Evolutionary conservation across 306 rosid genomes (phyloP).

Genomic region (Cucurbita ficifolia): DNA sequence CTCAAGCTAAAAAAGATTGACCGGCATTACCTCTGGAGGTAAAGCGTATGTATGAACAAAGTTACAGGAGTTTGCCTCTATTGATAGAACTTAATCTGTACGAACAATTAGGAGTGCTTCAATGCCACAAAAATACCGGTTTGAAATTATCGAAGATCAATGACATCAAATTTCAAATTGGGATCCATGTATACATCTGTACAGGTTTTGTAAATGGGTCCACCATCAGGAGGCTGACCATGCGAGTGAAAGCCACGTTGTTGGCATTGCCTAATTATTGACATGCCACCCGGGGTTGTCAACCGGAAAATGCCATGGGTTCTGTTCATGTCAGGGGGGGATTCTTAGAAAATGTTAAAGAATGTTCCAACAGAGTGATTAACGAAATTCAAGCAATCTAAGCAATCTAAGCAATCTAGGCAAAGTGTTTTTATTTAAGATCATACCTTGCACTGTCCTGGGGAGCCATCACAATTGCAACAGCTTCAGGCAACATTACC

Average conservation of each 20-base stretch:
- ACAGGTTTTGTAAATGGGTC: constrained; percentile 71
- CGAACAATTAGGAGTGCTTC: not conserved
- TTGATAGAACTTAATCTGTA: not conserved
- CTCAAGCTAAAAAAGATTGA: not conserved
- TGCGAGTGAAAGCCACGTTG: constrained; percentile 93
- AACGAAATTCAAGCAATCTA: not conserved
- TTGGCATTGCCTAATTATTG: constrained; percentile 74
- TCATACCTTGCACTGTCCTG: constrained; percentile 59
- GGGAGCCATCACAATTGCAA: constrained; percentile 98
- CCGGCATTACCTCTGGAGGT: not conserved
- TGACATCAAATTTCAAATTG: constrained; percentile 62
- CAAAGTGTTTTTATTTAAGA: not conserved
- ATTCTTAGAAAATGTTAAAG: not conserved
- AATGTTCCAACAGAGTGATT: not conserved
- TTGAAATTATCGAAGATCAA: constrained; percentile 56
- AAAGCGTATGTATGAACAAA: not conserved
- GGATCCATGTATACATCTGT: constrained; percentile 95
- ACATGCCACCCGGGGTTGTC: constrained; percentile 87
- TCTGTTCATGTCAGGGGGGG: constrained; percentile 28
- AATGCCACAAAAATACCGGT: constrained; percentile 1
- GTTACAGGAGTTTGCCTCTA: not conserved
- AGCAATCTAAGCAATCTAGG: not conserved
- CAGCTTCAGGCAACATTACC: constrained; percentile 97
- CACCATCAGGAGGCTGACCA: constrained; percentile 72
- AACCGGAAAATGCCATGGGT: constrained; percentile 87